A percentile compares a stretch with the other conserved stretches of the same genome.
Evolutionary conservation across 768 basidiomycete species (phyloP).

Genomic region (Naganishia friedmannii): DNA sequence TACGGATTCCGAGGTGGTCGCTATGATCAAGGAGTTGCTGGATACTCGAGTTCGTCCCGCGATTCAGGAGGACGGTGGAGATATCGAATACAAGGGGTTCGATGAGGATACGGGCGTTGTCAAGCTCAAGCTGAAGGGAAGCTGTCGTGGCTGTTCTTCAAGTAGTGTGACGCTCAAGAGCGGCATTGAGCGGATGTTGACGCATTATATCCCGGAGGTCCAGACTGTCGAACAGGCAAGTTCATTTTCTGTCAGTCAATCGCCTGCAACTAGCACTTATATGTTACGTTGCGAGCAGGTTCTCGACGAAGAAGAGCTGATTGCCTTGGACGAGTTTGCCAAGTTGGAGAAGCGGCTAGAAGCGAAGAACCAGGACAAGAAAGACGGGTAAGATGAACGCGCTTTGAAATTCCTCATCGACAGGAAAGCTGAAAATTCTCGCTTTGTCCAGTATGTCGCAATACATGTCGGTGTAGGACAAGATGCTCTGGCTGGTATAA

Average conservation of each 20-base stretch:
- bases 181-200: conserved; percentile 97
- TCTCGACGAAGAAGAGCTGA: conserved; percentile 80
- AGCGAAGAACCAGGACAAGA: conserved; percentile 47
- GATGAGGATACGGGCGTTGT: conserved; percentile 74
- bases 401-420: not conserved
- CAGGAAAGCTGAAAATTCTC: not conserved
- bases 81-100: conserved; percentile 93
- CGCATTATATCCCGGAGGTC: conserved; percentile 86
- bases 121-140: conserved; percentile 87
- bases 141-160: conserved; percentile 90
- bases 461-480: conserved; percentile 29
- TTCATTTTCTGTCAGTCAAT: not conserved
- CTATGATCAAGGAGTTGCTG: conserved; percentile 96
- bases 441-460: conserved; percentile 26
- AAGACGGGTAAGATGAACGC: conserved; percentile 13
- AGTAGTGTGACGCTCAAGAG: conserved; percentile 92
- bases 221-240: conserved; percentile 52
- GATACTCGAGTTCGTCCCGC: conserved; percentile 93
- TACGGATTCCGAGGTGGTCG: conserved; percentile 91
- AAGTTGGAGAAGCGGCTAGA: conserved; percentile 75
- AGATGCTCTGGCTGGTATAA: conserved; percentile 1
- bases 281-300: conserved; percentile 58
- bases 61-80: conserved; percentile 98
- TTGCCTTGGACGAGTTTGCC: conserved; percentile 81
- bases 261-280: not conserved